Base-by-base conservation (phyloP, 2,329 filamentous ascomycete species). In the Microsporum audouinii region DNA sequence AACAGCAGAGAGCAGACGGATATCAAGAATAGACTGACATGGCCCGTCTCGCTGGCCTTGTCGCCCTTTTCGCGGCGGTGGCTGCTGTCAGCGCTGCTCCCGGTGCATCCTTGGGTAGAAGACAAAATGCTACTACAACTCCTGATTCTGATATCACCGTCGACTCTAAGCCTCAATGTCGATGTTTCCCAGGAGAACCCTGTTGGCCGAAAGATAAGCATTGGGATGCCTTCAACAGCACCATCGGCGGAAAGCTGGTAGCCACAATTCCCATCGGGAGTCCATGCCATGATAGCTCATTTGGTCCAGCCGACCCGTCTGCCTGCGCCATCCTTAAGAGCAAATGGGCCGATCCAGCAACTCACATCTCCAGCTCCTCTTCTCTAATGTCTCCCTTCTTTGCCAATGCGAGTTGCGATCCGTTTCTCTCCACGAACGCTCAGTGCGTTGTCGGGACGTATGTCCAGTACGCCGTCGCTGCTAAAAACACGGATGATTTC, bases 181-280 rank as follows among this genome's bases (percentile, higher is more conserved):
- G 59, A 43, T 81, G 75, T 68, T 74, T 79, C 38, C 82, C 82
- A 0, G 78, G 76, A n/a, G 80, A 84, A 61, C 12, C 64, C 0
- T 77, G 75, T 66, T 86, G 83, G 82, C 83, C 84, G 0, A 69
- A 70, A 0, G 29, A 63, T 0, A 49, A 66, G 0, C 68, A 70
- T 1, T 86, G 83, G 83, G 64, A 70, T 3, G 59, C 66, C 0
- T 76, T 86, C 58, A 84, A 85, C 66, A 58, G 66, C 8, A 78
- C 81, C 1, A 71, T 85, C 1, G 71, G 72, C 23, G 81, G 80
- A 0, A 72, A 70, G 2, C 71, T 86, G 43, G 72, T 85, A 45
- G 73, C 76, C 10, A 83, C 79, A 0, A 69, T 78, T 1, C 83
- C 83, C 0, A 66, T 84, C 3, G 82, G 75, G 0, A 69, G 76